Conservation (phyloP, 139 green algal genomes). For the Chlamydomonas sphaeroides region DNA sequence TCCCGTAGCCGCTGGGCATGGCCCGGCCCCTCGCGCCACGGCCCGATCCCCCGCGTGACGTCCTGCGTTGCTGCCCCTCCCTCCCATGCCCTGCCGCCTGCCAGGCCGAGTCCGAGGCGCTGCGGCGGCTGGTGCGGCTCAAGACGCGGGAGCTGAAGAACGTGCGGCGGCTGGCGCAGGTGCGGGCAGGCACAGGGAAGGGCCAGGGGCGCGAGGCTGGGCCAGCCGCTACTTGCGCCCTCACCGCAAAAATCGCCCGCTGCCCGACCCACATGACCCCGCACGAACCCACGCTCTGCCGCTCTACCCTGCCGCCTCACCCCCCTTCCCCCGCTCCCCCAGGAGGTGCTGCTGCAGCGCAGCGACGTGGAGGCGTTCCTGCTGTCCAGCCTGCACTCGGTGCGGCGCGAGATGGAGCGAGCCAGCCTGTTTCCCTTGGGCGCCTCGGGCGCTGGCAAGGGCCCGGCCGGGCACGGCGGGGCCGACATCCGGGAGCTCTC, state of each 20-base stretch:
- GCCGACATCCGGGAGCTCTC: slow-evolving; percentile 76
- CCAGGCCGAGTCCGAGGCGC: slow-evolving; percentile 63
- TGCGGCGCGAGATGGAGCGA: slow-evolving; percentile 58
- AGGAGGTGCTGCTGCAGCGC: slow-evolving; percentile 87
- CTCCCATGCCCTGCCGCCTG: too few species aligned
- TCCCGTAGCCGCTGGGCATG: too few species aligned
- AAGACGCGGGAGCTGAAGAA: slow-evolving; percentile 86
- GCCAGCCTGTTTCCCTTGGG: slow-evolving; percentile 34
- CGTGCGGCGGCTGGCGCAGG: slow-evolving; percentile 75
- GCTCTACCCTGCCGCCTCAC: not conserved
- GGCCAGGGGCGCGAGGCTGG: too few species aligned
- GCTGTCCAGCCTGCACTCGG: slow-evolving; percentile 77
- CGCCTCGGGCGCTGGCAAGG: not conserved
- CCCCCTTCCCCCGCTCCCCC: not conserved
- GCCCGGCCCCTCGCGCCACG: too few species aligned
- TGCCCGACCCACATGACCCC: too few species aligned
- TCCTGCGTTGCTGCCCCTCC: too few species aligned
- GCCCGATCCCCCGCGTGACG: too few species aligned
- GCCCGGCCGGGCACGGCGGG: not conserved
- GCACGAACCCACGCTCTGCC: too few species aligned
- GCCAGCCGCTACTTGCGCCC: too few species aligned
- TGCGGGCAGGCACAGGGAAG: too few species aligned
- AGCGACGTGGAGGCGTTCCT: slow-evolving; percentile 93
- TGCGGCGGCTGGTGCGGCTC: slow-evolving; percentile 71
- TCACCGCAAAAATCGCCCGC: too few species aligned